Conservation (phyloP, 257 asterid genomes). For the Solanum megistacrolobum region DNA sequence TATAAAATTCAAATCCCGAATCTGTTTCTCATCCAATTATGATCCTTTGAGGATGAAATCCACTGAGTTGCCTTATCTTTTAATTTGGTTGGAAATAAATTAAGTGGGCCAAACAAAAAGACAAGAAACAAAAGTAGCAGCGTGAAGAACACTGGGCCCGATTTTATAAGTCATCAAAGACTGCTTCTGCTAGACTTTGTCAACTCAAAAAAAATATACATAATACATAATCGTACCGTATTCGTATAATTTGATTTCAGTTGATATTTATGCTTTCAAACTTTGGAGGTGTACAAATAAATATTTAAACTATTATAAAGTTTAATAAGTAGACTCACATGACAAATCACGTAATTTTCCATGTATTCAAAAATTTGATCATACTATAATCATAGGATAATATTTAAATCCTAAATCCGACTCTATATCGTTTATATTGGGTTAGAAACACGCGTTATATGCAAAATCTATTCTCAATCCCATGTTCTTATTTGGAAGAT, state of each 20-base stretch:
- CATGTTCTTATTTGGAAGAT: neutral
- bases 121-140: neutral
- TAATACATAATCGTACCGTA: no score
- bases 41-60: neutral
- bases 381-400: no score
- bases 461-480: neutral
- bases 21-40: fast-evolving
- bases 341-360: fast-evolving
- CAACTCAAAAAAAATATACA: neutral
- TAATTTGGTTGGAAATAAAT: neutral
- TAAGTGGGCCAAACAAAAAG: neutral
- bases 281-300: fast-evolving
- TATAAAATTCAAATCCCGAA: no score
- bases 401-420: neutral
- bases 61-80: neutral
- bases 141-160: neutral
- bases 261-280: no score
- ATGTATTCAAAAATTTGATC: no score
- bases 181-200: neutral
- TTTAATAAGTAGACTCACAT: fast-evolving
- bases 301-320: no score
- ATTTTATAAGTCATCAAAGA: neutral
- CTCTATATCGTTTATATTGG: neutral
- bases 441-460: neutral
- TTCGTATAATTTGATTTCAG: no score